A percentile compares a stretch with the other conserved stretches of the same genome.
These are phyloP conservation scores for Lyophyllum shimeji DNA, from an alignment of 768 basidiomycete genomes.

Conservation along the genomic window DNA sequence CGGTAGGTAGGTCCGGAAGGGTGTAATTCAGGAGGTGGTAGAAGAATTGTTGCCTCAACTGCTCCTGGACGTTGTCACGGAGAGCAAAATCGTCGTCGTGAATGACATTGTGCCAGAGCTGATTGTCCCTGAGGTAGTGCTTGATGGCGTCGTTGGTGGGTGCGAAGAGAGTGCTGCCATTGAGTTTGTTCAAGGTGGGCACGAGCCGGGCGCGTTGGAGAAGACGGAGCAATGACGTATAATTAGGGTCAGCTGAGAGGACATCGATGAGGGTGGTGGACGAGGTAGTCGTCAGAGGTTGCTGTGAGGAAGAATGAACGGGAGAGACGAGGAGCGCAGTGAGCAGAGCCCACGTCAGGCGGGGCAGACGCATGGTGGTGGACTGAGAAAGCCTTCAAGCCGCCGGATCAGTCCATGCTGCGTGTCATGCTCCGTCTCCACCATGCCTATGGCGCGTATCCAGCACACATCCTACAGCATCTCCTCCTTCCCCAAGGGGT, in stretches of 20 bases:
- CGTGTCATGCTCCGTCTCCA: slow-evolving; percentile 39
- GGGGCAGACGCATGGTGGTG: slow-evolving; percentile 17
- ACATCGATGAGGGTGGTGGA: slow-evolving; percentile 75
- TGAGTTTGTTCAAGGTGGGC: slow-evolving; percentile 87
- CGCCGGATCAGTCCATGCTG: background rate
- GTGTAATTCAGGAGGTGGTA: slow-evolving; percentile 92
- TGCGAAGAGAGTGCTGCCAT: slow-evolving; percentile 85
- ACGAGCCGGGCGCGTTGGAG: slow-evolving; percentile 86
- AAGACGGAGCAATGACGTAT: slow-evolving; percentile 69
- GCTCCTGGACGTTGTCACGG: slow-evolving; percentile 80
- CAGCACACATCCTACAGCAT: slow-evolving; percentile 53
- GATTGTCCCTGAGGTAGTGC: slow-evolving; percentile 36
- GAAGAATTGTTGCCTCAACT: slow-evolving; percentile 87
- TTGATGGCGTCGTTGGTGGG: slow-evolving; percentile 92
- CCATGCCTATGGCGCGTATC: slow-evolving; percentile 44
- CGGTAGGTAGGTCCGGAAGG: slow-evolving; percentile 44
- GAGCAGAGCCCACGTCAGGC: slow-evolving; percentile 22
- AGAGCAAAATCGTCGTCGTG: slow-evolving; percentile 36
- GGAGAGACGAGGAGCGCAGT: slow-evolving; percentile 28
- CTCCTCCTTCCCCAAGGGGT: slow-evolving; percentile 54
- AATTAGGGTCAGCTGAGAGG: slow-evolving; percentile 75
- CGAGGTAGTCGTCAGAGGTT: slow-evolving; percentile 23
- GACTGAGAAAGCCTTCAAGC: background rate
- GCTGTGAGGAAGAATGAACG: slow-evolving; percentile 30
- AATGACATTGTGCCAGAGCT: slow-evolving; percentile 38